These are phyloP conservation scores for Pseudocercospora eumusae DNA, from an alignment of 2,329 filamentous ascomycete genomes.

Conservation along the genomic window DNA sequence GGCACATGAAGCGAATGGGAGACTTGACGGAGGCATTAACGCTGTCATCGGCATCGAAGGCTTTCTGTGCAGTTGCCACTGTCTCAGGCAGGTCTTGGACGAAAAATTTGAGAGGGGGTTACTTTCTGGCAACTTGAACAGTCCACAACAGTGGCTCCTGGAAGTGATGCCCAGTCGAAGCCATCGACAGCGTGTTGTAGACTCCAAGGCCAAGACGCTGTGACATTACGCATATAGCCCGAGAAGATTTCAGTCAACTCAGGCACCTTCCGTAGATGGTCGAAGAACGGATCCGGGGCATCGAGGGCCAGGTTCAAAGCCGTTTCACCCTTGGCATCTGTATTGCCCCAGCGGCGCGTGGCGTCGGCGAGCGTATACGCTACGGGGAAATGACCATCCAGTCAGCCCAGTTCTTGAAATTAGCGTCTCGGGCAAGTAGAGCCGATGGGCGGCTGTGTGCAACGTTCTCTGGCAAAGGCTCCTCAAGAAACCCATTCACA, in stretches of 20 bases:
- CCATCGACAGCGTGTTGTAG: conserved; percentile 55
- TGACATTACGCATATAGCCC: conserved; percentile 31
- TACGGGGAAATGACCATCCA: conserved; percentile 26
- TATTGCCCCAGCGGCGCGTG: conserved; percentile 29
- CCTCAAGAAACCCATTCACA: conserved; percentile 23
- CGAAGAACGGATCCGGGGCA: conserved; percentile 29
- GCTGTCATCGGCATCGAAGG: conserved; percentile 12
- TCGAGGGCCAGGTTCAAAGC: conserved; percentile 29
- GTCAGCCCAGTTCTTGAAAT: conserved; percentile 26
- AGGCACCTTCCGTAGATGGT: conserved; percentile 25
- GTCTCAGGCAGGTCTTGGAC: conserved; percentile 49
- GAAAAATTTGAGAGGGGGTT: conserved; percentile 46
- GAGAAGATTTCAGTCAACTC: conserved; percentile 28
- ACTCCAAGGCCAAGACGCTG: conserved; percentile 55
- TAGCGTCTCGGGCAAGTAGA: conserved; percentile 22
- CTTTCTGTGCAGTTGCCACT: conserved; percentile 21
- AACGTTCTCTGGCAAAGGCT: conserved; percentile 23
- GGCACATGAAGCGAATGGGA: conserved; percentile 24
- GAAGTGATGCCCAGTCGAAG: conserved; percentile 55
- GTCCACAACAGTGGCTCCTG: conserved; percentile 58
- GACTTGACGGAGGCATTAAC: conserved; percentile 17
- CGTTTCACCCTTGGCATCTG: conserved; percentile 27
- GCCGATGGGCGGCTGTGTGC: conserved; percentile 23
- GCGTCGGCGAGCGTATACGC: conserved; percentile 27
- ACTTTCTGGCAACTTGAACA: conserved; percentile 46